Evolutionary conservation across 192 early-diverging fungal genomes (phyloP), one percentile per base, ranked within the genome.

Genomic region (Kickxella alabastrina): DNA sequence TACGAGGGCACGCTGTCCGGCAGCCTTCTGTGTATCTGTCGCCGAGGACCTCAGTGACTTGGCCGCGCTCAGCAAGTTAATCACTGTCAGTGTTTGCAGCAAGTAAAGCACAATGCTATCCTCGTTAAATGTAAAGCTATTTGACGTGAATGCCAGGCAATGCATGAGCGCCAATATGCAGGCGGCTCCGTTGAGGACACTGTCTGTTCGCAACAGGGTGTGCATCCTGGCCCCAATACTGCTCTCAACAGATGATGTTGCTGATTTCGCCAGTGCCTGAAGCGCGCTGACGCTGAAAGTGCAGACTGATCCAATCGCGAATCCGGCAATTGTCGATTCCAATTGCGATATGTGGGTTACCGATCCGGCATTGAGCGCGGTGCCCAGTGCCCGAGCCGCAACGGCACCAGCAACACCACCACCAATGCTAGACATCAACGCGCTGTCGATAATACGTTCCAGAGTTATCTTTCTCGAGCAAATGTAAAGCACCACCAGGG

Each of bases 101-200:
- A 91, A 64, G 55, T 83, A 86, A 0, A 80, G 59, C 14, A 83
- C 79, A 19, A 89, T 77, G 28, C 77, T 68, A 54, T 96, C 92
- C 71, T 98, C 93, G 77, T 78, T 85, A 25, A 95, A 79, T 1
- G 90, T 93, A 57, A 87, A 95, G 57, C 88, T 92, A 72, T 98
- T 92, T 6, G 93, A 95, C 0, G 81, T 83, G 38, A 91, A 87
- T 0, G 82, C 79, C 29, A 85, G 57, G 10, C 79, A 74, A 51
- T 89, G 86, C 19, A 75, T 43, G 3, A 34, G 25, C 3, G 73
- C 54, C 24, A 67, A 56, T 8, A 64, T 62, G 19, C 56, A 22
- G 28, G 81, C 79, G 43, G 59, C 59, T 17, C 46, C 46, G 29
- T 56, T 54, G 3, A 71, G 51, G 12, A 56, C 87, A 61, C 89